These are phyloP conservation scores for Simplicillium sp. DNA, from an alignment of 2,329 filamentous ascomycete genomes.

Conservation along the genomic window DNA sequence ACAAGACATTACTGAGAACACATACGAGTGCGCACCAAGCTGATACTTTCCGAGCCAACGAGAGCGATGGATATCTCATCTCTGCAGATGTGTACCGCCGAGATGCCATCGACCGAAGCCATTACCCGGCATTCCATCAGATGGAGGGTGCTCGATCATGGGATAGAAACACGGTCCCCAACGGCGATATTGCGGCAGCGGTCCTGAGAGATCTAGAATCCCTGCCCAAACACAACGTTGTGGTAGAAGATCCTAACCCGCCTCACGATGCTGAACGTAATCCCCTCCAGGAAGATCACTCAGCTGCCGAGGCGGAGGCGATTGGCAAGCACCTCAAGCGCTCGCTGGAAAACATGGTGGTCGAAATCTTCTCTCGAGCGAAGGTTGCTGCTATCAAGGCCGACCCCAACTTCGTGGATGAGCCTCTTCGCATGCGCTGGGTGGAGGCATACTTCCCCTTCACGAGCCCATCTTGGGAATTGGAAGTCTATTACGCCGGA, in stretches of 20 bases:
- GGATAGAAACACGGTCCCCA: conserved; percentile 56
- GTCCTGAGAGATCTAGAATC: conserved; percentile 62
- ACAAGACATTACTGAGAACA: conserved; percentile 73
- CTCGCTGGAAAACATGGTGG: conserved; percentile 80
- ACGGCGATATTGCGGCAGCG: conserved; percentile 49
- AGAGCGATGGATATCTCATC: conserved; percentile 75
- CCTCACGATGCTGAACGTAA: conserved; percentile 70
- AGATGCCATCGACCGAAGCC: conserved; percentile 88
- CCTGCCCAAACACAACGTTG: conserved; percentile 64
- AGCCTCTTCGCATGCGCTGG: conserved; percentile 83
- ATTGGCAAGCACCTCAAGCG: conserved; percentile 80
- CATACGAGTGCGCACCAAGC: conserved; percentile 93
- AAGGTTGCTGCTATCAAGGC: conserved; percentile 51
- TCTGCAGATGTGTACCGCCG: conserved; percentile 91
- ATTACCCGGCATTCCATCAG: conserved; percentile 97
- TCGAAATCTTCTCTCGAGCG: conserved; percentile 77
- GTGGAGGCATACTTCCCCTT: conserved; percentile 97
- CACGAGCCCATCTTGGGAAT: conserved; percentile 89
- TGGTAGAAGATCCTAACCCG: conserved; percentile 77
- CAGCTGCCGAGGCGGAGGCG: conserved; percentile 67
- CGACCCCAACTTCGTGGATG: conserved; percentile 41
- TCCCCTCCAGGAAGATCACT: conserved; percentile 71
- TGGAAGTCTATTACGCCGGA: conserved; percentile 89
- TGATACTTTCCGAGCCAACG: conserved; percentile 64
- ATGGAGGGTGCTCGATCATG: conserved; percentile 94